Conservation (phyloP, 176 grass and related monocot genomes). For the Phoenix roebelenii region DNA sequence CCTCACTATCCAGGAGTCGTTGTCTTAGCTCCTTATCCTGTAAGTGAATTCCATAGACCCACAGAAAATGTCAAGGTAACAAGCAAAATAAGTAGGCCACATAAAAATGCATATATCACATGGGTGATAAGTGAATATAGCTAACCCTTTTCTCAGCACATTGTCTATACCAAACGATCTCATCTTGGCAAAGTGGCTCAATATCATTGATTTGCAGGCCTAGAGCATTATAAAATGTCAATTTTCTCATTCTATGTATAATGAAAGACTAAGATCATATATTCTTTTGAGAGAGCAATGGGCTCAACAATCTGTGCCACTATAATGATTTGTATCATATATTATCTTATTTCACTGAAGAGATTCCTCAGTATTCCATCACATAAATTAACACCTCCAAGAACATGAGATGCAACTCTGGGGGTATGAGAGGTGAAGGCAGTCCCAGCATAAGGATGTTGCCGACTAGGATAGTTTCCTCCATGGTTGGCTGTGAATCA, state of each 20-base stretch:
- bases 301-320: neutral
- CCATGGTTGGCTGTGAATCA: constrained; percentile 83
- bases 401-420: constrained; percentile 84
- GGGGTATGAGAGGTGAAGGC: constrained; percentile 74
- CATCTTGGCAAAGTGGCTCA: constrained; percentile 92
- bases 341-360: constrained; percentile 1
- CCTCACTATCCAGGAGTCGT: constrained; percentile 66
- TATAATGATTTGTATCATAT: no score
- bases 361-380: constrained; percentile 88
- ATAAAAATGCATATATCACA: neutral
- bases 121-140: neutral
- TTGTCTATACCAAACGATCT: constrained; percentile 75
- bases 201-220: constrained; percentile 95
- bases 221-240: constrained; percentile 9
- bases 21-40: constrained; percentile 88
- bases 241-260: no score
- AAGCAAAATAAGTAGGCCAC: neutral
- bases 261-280: no score
- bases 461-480: constrained; percentile 80
- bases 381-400: constrained; percentile 85
- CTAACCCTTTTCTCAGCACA: constrained; percentile 78
- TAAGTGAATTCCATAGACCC: constrained; percentile 8
- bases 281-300: neutral
- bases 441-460: constrained; percentile 86
- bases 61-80: neutral